Evolutionary conservation across 2,329 filamentous ascomycete genomes (phyloP).

Genomic region (Xylariales sp.): DNA sequence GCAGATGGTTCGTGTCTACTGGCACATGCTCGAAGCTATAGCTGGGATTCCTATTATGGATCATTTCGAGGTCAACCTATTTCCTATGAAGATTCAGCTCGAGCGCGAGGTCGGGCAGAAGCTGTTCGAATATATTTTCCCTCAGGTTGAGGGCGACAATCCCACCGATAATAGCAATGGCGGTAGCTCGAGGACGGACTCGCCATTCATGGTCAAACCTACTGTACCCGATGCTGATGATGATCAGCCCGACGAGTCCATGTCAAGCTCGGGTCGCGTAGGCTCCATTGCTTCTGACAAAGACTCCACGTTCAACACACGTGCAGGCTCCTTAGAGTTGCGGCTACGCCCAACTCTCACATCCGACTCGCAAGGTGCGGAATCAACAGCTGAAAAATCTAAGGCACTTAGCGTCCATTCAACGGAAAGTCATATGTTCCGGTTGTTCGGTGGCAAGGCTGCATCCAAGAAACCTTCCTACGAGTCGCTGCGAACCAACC

Average conservation of each 20-base stretch:
- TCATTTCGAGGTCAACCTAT: conserved; percentile 90
- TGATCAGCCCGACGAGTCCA: conserved; percentile 33
- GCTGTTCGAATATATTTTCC: conserved; percentile 97
- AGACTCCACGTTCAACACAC: conserved; percentile 52
- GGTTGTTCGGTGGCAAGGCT: conserved; percentile 46
- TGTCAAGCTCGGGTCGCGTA: conserved; percentile 33
- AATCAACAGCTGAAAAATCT: conserved; percentile 29
- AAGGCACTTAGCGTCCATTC: conserved; percentile 47
- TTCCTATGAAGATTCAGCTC: conserved; percentile 89
- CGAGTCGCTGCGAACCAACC: conserved; percentile 47
- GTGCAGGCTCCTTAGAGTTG: conserved; percentile 72
- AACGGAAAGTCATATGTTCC: conserved; percentile 43
- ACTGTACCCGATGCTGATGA: conserved; percentile 44
- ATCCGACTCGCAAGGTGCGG: conserved; percentile 39
- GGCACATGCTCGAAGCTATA: conserved; percentile 97
- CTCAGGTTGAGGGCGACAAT: conserved; percentile 61
- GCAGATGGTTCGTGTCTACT: conserved; percentile 91
- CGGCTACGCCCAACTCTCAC: conserved; percentile 79
- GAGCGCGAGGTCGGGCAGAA: conserved; percentile 90
- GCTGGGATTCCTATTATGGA: conserved; percentile 97
- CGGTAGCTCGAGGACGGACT: conserved; percentile 48
- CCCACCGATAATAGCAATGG: conserved; percentile 19
- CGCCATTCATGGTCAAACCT: conserved; percentile 53
- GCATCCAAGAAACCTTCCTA: conserved; percentile 49
- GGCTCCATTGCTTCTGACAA: conserved; percentile 35